phyloP scores from a whole-genome alignment of 2,329 filamentous ascomycete species.

The Trichoderma asperellum region DNA sequence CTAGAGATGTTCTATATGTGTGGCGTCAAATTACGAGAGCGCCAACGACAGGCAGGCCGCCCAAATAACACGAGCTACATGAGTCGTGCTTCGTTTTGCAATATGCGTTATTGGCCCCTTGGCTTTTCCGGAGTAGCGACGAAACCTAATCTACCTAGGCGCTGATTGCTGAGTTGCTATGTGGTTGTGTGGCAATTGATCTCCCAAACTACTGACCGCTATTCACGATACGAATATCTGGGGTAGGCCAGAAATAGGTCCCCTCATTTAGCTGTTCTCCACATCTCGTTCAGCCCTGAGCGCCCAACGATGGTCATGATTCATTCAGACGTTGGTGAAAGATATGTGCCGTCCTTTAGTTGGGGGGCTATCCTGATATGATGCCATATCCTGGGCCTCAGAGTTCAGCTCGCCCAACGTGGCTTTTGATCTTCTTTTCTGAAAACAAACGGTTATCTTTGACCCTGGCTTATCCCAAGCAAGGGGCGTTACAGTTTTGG shows the following conservation, averaged over 20 bases:
- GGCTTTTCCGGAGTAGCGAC: background rate
- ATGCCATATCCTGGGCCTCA: background rate
- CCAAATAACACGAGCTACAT: background rate
- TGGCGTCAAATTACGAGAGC: background rate
- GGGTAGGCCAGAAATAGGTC: background rate
- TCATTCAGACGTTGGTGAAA: background rate
- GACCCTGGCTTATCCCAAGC: background rate
- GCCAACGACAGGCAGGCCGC: background rate
- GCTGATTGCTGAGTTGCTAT: background rate
- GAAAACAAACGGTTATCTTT: background rate
- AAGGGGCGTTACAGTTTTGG: background rate
- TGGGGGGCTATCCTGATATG: background rate
- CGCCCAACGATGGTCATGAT: background rate
- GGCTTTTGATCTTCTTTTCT: background rate
- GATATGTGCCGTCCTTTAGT: background rate
- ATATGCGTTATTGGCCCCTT: background rate
- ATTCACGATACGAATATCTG: background rate
- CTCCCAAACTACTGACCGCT: background rate
- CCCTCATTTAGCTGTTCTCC: background rate
- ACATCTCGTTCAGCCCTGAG: background rate
- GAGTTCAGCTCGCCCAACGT: background rate
- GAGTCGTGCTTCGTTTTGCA: background rate
- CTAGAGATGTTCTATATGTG: conserved; percentile 4
- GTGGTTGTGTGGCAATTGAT: background rate
- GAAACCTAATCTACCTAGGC: background rate